Evolutionary conservation across 179 eudicot species (phyloP).

Genomic region (Carnegiea gigantea): DNA sequence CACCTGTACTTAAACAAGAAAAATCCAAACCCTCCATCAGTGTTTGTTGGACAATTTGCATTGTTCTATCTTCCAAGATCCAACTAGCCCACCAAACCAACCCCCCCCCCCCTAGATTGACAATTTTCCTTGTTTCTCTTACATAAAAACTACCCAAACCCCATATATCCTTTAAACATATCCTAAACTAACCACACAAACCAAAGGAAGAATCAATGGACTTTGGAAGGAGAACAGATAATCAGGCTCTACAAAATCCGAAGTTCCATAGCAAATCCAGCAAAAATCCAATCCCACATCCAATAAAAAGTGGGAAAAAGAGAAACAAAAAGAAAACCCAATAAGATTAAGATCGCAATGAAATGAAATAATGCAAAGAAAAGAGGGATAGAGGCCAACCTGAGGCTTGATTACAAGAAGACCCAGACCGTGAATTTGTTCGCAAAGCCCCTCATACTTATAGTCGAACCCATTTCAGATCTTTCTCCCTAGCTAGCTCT

Average conservation of each 20-base stretch:
- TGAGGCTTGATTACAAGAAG: constrained; percentile 11
- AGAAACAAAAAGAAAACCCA: not conserved
- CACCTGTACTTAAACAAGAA: constrained; percentile 26
- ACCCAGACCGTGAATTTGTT: constrained; percentile 18
- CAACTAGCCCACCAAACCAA: constrained; percentile 20
- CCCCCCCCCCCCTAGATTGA: not conserved
- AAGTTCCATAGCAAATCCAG: not conserved
- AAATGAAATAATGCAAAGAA: not conserved
- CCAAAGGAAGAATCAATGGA: too few relatives aligned
- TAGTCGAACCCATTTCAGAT: constrained; percentile 7
- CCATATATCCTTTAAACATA: too few relatives aligned
- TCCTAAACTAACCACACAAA: too few relatives aligned
- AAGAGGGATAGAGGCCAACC: constrained; percentile 12
- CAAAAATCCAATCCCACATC: not conserved
- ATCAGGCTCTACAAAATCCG: too few relatives aligned
- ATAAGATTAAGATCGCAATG: not conserved
- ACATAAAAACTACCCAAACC: not conserved
- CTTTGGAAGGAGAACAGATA: too few relatives aligned
- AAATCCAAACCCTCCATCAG: constrained; percentile 11
- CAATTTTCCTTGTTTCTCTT: not conserved
- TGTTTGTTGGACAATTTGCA: constrained; percentile 16
- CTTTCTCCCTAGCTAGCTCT: constrained; percentile 12
- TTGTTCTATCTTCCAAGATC: constrained; percentile 22
- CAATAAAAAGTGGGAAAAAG: not conserved
- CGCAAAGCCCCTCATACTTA: not conserved